Percentiles rank a stretch among this genome's conserved stretches.
Evolutionary conservation across 805 yeast genomes (phyloP).

Genomic region (Starmera dryadoides): DNA sequence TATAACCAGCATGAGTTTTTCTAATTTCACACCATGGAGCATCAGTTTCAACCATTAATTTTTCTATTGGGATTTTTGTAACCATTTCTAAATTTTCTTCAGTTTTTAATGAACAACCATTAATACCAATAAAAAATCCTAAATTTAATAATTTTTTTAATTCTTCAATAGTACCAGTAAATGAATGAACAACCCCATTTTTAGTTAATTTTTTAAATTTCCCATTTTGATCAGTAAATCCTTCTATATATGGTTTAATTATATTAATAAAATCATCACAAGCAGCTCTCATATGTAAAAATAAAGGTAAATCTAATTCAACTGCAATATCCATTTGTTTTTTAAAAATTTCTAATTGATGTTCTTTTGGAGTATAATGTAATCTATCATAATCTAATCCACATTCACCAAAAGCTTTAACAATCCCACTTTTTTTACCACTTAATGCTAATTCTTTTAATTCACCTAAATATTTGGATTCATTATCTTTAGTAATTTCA

Average conservation of each 20-base stretch:
- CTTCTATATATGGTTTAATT: constrained; percentile 52
- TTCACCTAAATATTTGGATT: constrained; percentile 33
- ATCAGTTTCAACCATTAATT: constrained; percentile 83
- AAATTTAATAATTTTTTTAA: constrained; percentile 44
- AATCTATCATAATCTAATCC: constrained; percentile 93
- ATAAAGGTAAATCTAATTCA: constrained; percentile 63
- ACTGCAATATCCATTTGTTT: constrained; percentile 64
- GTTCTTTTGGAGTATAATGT: constrained; percentile 60
- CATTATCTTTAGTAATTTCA: constrained; percentile 34
- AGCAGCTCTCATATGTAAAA: constrained; percentile 85
- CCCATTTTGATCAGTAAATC: constrained; percentile 26
- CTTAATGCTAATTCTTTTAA: constrained; percentile 41
- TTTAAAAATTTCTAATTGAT: constrained; percentile 62
- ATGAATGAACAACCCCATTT: constrained; percentile 90
- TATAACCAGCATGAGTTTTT: constrained; percentile 70
- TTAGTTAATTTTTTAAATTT: constrained; percentile 13
- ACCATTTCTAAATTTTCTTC: constrained; percentile 68
- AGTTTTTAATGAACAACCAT: constrained; percentile 87
- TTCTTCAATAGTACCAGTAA: constrained; percentile 76
- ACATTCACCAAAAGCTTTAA: constrained; percentile 88
- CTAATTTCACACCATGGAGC: constrained; percentile 98
- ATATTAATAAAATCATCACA: constrained; percentile 69
- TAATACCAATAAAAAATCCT: constrained; percentile 72
- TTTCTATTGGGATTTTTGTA: constrained; percentile 57
- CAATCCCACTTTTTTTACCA: constrained; percentile 43